These are phyloP conservation scores for Colletotrichum sp. DNA, from an alignment of 2,329 filamentous ascomycete genomes.

Conservation along the genomic window DNA sequence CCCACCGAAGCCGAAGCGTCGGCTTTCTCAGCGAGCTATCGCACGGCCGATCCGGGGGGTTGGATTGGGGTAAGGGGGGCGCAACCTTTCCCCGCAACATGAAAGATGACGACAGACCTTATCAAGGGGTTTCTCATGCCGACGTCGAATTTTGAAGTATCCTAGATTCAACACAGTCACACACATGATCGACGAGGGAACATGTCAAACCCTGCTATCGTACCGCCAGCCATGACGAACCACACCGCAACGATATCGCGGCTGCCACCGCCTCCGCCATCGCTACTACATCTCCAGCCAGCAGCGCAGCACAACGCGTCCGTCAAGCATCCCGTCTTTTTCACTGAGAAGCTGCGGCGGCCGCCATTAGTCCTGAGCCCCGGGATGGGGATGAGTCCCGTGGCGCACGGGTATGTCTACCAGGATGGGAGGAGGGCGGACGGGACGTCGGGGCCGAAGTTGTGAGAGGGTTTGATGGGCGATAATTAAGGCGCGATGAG, in stretches of 20 bases:
- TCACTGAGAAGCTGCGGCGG: slow-evolving; percentile 67
- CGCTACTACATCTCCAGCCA: slow-evolving; percentile 22
- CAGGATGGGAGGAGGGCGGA: slow-evolving; percentile 43
- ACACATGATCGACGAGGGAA: background rate
- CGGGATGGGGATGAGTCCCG: slow-evolving; percentile 45
- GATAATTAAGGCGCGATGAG: background rate
- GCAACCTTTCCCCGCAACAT: slow-evolving; percentile 16
- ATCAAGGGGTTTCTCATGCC: background rate
- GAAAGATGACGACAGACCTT: slow-evolving; percentile 13
- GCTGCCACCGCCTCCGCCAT: background rate
- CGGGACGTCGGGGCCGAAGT: slow-evolving; percentile 34
- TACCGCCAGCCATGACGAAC: background rate
- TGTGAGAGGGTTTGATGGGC: slow-evolving; percentile 32
- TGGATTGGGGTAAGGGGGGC: background rate
- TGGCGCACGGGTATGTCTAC: slow-evolving; percentile 67
- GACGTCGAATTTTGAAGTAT: background rate
- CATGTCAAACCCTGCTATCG: background rate
- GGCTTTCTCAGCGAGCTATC: background rate
- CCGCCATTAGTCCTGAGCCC: slow-evolving; percentile 46
- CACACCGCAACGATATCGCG: background rate
- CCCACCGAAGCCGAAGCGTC: background rate
- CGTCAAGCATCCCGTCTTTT: slow-evolving; percentile 76
- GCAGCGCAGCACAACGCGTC: slow-evolving; percentile 56
- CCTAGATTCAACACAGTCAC: background rate
- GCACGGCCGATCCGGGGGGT: background rate